phyloP scores from a whole-genome alignment of 805 yeast genomes.

The Starmera pachycereana region DNA sequence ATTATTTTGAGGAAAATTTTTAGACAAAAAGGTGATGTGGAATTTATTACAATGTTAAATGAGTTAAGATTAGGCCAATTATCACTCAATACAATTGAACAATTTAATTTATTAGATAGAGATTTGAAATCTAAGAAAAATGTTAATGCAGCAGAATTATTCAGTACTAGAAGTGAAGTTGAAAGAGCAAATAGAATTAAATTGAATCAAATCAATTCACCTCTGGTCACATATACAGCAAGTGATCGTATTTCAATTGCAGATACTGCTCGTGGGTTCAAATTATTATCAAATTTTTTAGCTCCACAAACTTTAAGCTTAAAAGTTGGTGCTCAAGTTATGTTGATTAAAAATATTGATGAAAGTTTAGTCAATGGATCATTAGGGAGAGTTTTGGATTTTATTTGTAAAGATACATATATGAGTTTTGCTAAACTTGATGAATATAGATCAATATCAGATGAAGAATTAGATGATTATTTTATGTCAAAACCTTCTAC shows the following conservation, averaged over 20 bases:
- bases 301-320: slow-evolving; percentile 48
- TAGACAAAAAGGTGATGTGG: slow-evolving; percentile 66
- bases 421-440: slow-evolving; percentile 23
- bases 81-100: slow-evolving; percentile 32
- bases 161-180: slow-evolving; percentile 63
- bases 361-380: slow-evolving; percentile 70
- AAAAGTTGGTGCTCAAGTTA: slow-evolving; percentile 71
- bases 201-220: slow-evolving; percentile 35
- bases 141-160: slow-evolving; percentile 66
- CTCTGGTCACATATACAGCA: slow-evolving; percentile 33
- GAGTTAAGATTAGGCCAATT: slow-evolving; percentile 61
- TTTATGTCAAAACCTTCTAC: slow-evolving; percentile 5
- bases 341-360: slow-evolving; percentile 72
- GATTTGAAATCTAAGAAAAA: slow-evolving; percentile 42
- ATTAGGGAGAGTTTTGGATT: slow-evolving; percentile 56
- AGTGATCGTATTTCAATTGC: slow-evolving; percentile 41
- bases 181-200: slow-evolving; percentile 50
- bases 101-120: slow-evolving; percentile 44
- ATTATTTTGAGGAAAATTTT: slow-evolving; percentile 56
- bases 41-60: slow-evolving; percentile 63
- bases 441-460: slow-evolving; percentile 9
- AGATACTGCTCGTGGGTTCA: slow-evolving; percentile 32
- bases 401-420: slow-evolving; percentile 42
- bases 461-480: slow-evolving; percentile 14
- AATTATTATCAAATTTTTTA: slow-evolving; percentile 43